Evolutionary conservation across 1,139 yeast genomes (phyloP), one percentile per base, ranked within the genome.

Genomic region (Candida glucosophila): DNA sequence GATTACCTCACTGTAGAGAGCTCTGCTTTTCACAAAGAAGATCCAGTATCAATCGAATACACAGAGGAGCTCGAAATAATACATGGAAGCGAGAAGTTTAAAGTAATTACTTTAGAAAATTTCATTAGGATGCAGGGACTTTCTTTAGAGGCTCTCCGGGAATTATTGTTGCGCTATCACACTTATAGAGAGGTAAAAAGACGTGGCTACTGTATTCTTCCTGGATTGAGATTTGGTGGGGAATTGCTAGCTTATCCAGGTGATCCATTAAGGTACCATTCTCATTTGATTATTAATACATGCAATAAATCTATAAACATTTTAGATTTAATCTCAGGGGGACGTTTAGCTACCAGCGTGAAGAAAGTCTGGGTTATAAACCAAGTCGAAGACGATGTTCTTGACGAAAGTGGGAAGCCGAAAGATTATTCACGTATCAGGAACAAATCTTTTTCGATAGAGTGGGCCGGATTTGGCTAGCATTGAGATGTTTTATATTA

Each of bases 151-250:
- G 13, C 29, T 3, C 20, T 22, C 7, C 9, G 15, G 4, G 24
- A 28, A 14, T 27, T 41, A 8, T 14, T 35, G 3, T 19, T 23
- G 7, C 25, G 33, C 25, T 52, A 50, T 22, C 37, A 39, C 6
- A 39, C 43, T 5, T 53, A 44, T 23, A 51, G 53, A 22, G 47
- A 58, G 27, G 49, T 82, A 23, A 73, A 68, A 32, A 36, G 43
- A 1, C 41, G 46, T 12, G 73, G 69, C 1, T 77, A 66, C 44
- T 80, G 47, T 39, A 37, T 86, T 13, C 65, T 86, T 18, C 95
- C 97, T 0, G 98, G 97, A 0, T 58, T 86, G 22, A 66, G 95
- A 33, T 90, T 88, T 47, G 98, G 98, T 1, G 93, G 95, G 3
- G 76, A 77, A 31, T 85, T 75, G 42, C 71, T 90, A 27, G 86